Base-by-base conservation (phyloP, 2,329 filamentous ascomycete species). In the Talaromyces sp. region DNA sequence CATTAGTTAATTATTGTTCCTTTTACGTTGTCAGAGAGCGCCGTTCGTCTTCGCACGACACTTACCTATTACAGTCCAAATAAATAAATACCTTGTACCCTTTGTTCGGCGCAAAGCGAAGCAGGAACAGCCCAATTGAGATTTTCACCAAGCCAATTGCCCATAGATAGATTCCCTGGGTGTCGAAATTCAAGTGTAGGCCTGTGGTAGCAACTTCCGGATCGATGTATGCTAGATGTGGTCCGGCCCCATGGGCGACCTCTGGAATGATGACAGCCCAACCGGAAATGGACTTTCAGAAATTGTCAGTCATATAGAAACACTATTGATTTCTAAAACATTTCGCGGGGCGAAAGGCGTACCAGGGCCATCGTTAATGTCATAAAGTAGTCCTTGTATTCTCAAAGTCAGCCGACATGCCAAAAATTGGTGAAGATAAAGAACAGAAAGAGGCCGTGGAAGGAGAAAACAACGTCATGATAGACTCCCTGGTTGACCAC, bases 221-320 rank as follows among this genome's bases (percentile, higher is more conserved):
- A 0, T 76, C 68, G 51, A 84, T 77, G 65, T 83, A 79, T 13
- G 77, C 77, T 2, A 77, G 72, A 56, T 85, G 83, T 56, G 73
- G 74, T 5, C 83, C 83, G n/a, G 78, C 81, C 2, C 82, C 82
- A 53, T 80, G 73, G 1, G 72, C 63, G 2, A 83, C 77, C 58
- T 82, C 73, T 0, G 74, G 74, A 15, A 82, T 73, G 53, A 83
- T 72, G 27, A 83, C 58, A 1, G 72, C 76, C 63, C 79, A 75
- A 1, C 80, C 80, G 7, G 73, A 70, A 58, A 82, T 67, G 13
- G 78, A 77, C 61, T 70, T 19, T 43, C 47, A 29, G 19, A 47
- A 47, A 11, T 27, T 29, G 25, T 51, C 47, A 51, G 25, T 51
- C 4, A 49, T 49, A 7, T 49, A 25, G n/a, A 25, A 49, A 36